Evolutionary conservation across 1,284 basidiomycete species (phyloP), one percentile per base, ranked within the genome.

Genomic region (Trichosporon asahii): DNA sequence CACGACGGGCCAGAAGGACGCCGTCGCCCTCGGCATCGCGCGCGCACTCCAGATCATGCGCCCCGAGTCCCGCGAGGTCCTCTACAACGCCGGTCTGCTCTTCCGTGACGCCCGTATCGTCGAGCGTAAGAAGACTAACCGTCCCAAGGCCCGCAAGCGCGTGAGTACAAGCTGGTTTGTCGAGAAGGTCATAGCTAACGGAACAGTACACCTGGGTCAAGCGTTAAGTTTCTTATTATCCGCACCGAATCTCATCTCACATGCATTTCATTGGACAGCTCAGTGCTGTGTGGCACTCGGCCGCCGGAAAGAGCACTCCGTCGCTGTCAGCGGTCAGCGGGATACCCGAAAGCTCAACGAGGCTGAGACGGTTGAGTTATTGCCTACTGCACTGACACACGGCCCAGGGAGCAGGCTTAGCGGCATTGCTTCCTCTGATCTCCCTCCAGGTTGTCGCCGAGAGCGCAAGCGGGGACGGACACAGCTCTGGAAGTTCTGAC

Each of bases 41-140:
- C 91, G 92, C 79, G 94, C 90, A 5, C 84, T 98, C 57, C 88
- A 88, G 0, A 88, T 89, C 18, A 90, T 91, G 76, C 88, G 88
- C 40, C 89, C 90, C 2, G 87, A 89, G 25, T 85, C 91, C 3
- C 88, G 88, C 68, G 81, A 84, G 1, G 85, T 94, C 29, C 84
- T 98, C 72, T 87, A 88, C 78, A 89, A 89, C 87, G 95, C 93
- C 73, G 91, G 94, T 85, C 85, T 96, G 46, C 84, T 95, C 71
- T 89, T 90, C 82, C 90, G 96, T 79, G 96, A 99, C 85, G 93
- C 94, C 63, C 91, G 96, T 84, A 93, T 95, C 91, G 95, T 98
- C 35, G 96, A 99, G 86, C 88, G 96, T 76, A 99, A 99, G 86
- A 98, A 98, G 88, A 94, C 96, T 8, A 92, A 92, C 72, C 83